Percentiles rank a stretch among this genome's conserved stretches.
Conservation (phyloP, 2,329 filamentous ascomycete genomes). For the Pyrenophora seminiperda region DNA sequence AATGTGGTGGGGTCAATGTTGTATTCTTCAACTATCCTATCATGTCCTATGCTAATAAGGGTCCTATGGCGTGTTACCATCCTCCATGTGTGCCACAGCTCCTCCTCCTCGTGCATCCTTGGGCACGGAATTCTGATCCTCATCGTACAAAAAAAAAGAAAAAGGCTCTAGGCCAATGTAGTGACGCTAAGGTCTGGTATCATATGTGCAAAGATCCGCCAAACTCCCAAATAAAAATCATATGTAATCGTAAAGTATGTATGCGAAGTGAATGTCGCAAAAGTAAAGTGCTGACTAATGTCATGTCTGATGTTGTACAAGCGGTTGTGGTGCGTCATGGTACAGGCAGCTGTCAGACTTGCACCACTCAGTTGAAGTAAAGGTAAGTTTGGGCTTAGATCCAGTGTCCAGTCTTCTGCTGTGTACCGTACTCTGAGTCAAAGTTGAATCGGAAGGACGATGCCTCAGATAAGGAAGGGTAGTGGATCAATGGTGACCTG, state of each 20-base stretch:
- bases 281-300: constrained; percentile 24
- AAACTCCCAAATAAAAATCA: constrained; percentile 37
- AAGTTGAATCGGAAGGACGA: constrained; percentile 47
- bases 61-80: constrained; percentile 6
- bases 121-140: constrained; percentile 1
- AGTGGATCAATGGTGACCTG: constrained; percentile 42
- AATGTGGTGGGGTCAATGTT: not conserved
- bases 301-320: constrained; percentile 12
- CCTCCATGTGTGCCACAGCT: not conserved
- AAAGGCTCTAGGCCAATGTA: constrained; percentile 34
- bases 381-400: constrained; percentile 15
- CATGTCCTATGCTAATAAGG: constrained; percentile 1
- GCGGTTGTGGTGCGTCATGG: constrained; percentile 16
- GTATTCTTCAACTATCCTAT: constrained; percentile 13
- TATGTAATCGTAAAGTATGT: constrained; percentile 41
- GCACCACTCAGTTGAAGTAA: constrained; percentile 6
- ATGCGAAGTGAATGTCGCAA: constrained; percentile 20
- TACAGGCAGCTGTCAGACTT: constrained; percentile 15
- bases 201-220: constrained; percentile 36
- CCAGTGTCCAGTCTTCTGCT: constrained; percentile 25
- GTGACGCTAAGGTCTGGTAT: constrained; percentile 48
- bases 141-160: constrained; percentile 20
- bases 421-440: constrained; percentile 31
- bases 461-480: constrained; percentile 47
- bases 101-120: constrained; percentile 2